Conservation (phyloP, 2,329 filamentous ascomycete genomes). For the Fusarium fracticaudum region DNA sequence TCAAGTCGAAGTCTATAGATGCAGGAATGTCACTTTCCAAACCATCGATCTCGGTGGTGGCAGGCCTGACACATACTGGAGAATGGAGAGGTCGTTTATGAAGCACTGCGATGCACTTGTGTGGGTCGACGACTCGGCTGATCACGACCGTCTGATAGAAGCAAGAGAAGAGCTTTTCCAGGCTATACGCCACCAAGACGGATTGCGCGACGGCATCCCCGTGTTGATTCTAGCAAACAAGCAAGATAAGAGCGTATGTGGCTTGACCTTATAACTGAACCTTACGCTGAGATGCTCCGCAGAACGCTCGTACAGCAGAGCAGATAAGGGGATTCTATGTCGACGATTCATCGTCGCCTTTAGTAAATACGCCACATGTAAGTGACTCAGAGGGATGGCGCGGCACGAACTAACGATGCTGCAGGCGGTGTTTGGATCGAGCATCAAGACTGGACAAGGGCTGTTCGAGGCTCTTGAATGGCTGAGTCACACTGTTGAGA, state of each 20-base stretch:
- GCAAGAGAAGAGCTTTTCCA: neutral
- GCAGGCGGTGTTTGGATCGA: neutral
- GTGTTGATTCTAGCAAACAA: neutral
- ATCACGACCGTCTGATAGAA: neutral
- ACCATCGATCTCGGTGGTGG: neutral
- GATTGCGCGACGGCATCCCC: neutral
- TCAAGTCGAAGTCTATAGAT: neutral
- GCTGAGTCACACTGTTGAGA: neutral
- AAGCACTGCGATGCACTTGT: neutral
- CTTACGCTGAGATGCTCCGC: rapidly evolving
- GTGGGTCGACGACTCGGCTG: neutral
- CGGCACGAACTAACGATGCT: neutral
- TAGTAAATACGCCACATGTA: neutral
- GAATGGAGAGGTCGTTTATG: neutral
- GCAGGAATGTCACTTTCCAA: neutral
- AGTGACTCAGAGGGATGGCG: neutral
- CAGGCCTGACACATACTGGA: neutral
- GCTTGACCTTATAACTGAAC: rapidly evolving
- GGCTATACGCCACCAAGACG: neutral
- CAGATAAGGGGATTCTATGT: neutral
- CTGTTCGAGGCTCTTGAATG: neutral
- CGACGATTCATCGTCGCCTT: neutral
- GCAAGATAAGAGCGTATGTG: neutral
- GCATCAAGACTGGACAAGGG: neutral
- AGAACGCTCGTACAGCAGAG: neutral